Evolutionary conservation across 2,329 filamentous ascomycete species (phyloP), one percentile per base, ranked within the genome.

Genomic region (Keithomyces neogunnii): DNA sequence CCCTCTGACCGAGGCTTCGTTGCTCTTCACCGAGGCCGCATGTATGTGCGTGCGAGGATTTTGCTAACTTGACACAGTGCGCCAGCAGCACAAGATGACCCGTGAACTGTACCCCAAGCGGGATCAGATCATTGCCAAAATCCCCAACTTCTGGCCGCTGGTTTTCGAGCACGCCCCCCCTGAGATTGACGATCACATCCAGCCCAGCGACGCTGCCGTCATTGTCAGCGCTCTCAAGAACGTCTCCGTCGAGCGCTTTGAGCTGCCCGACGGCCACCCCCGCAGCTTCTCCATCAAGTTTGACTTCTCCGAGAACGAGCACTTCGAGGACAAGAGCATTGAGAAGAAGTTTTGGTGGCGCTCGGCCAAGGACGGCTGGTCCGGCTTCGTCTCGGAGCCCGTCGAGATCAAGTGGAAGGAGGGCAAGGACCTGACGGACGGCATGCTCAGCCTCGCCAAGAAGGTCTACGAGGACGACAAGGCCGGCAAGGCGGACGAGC

Each of bases 281-380:
- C 84, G 90, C 66, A 90, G 84, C 71, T 68, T 97, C 60, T 73
- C 78, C 54, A 81, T 95, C 74, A 83, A 73, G 56, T 89, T 93
- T 63, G 84, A 88, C 62, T 96, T 96, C 69, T 72, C 71, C 53
- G 78, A 84, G 56, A 97, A 97, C 71, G 83, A 89, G 47, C 84
- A 85, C 73, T 96, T 97, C 62, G 78, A 84, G 65, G 78, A 96
- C 72, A 76, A 73, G 50, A 79, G 84, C 50, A 72, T 97, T 47
- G 87, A 92, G 72, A 97, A 97, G 84, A 88, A 87, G 65, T 96
- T 97, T 72, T 92, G 85, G 80, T 89, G 85, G 77, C 84, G 91
- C 58, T 78, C 79, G 66, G 75, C 79, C 54, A 79, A 76, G 65
- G 79, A 85, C 63, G 77, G 80, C 62, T 90, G 82, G 81, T 75